Evolutionary conservation across 495 filamentous ascomycete genomes (phyloP).

Genomic region (Aspergillus bertholletiae): DNA sequence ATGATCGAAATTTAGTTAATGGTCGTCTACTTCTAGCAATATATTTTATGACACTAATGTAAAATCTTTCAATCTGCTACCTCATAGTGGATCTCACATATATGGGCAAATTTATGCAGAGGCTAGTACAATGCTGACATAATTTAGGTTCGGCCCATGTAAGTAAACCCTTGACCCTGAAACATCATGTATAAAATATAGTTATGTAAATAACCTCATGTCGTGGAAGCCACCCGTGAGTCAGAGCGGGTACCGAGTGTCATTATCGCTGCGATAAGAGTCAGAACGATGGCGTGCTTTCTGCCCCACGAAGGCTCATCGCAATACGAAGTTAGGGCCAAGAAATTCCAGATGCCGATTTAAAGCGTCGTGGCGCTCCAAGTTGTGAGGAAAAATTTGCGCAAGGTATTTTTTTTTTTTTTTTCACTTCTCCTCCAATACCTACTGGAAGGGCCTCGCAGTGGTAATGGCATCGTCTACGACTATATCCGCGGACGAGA

Average conservation of each 20-base stretch:
- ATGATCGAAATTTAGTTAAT: no score
- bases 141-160: no score
- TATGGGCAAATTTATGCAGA: no score
- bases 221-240: not conserved
- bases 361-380: not conserved
- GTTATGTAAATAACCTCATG: not conserved
- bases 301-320: not conserved
- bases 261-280: not conserved
- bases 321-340: not conserved
- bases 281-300: conserved; percentile 2
- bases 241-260: not conserved
- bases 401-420: no score
- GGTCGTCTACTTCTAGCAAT: no score
- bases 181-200: no score
- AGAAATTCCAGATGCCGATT: not conserved
- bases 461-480: not conserved
- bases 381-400: no score
- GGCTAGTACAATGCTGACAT: no score
- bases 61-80: no score
- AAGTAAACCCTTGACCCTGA: not conserved
- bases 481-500: not conserved
- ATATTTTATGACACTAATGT: no score
- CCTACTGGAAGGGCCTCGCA: not conserved
- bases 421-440: not conserved
- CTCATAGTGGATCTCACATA: no score